Evolutionary conservation across 2,329 filamentous ascomycete species (phyloP), one percentile per base, ranked within the genome.

Genomic region (Penicillium frequentans): DNA sequence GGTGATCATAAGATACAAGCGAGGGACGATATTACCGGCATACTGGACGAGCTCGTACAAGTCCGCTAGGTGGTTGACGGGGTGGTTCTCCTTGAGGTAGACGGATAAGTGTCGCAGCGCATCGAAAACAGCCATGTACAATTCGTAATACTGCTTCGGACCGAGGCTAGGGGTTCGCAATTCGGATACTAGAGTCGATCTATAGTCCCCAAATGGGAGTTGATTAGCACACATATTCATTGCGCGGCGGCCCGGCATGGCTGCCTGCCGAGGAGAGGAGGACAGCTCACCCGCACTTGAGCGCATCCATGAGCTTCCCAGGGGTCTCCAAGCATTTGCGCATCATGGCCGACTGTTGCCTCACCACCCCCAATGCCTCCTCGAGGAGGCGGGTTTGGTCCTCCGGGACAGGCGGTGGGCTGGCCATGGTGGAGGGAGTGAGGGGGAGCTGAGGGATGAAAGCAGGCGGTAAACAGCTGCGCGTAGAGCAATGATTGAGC

Each of bases 121-220:
- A 81, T 99, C 95, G 78, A 99, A 99, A 61, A 99, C 92, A 64
- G 95, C 86, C 95, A 99, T 99, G 80, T 99, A 99, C 57, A 99
- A 86, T 81, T 99, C 96, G 77, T 99, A 99, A 81, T 99, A 99
- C 77, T 99, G 95, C 77, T 99, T 99, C 33, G 95, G 95, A n/a
- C 95, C 92, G 51, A 99, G 85, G 69, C 91, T 97, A 75, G 93
- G 96, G 5, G 95, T 99, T 68, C 95, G 91, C 69, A 99, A 86
- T 77, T 99, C 95, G n/a, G 95, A 97, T 59, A 99, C 93, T 62
- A 99, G 86, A 21, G 95, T 99, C 43, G 95, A 99, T 79, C 95
- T 98, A 72, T 51, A 53, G 37, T 13, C 13, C 46, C 46, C 46
- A 35, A 35, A 35, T 39, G 48, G 44, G 42, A 23, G 50, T 53